A percentile compares a stretch with the other conserved stretches of the same genome.
Conservation (phyloP, 2,329 filamentous ascomycete genomes). For the Cucurbitaria berberidis region DNA sequence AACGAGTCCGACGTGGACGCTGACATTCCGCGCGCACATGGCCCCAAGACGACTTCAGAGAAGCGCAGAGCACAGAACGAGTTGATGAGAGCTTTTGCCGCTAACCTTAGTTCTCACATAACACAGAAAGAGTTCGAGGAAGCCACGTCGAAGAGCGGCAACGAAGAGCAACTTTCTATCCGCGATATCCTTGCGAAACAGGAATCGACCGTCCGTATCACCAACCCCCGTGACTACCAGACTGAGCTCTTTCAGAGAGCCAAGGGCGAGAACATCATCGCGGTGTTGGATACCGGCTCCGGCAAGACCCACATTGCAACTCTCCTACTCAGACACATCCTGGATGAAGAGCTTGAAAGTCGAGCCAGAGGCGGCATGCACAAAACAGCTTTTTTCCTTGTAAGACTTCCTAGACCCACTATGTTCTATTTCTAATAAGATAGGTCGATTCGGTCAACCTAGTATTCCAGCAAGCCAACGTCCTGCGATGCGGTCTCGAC, state of each 20-base stretch:
- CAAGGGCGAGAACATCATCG: conserved; percentile 84
- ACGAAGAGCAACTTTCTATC: conserved; percentile 59
- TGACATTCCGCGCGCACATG: conserved; percentile 27
- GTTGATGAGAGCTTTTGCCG: conserved; percentile 51
- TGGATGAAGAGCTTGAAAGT: conserved; percentile 78
- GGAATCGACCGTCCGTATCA: conserved; percentile 66
- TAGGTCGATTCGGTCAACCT: conserved; percentile 85
- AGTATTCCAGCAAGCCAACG: conserved; percentile 86
- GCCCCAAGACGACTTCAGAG: conserved; percentile 40
- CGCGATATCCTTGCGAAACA: conserved; percentile 61
- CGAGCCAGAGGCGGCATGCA: conserved; percentile 65
- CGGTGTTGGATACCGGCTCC: conserved; percentile 92
- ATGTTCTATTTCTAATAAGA: neutral
- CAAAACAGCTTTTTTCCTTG: conserved; percentile 84
- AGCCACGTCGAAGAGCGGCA: conserved; percentile 39
- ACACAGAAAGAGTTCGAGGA: conserved; percentile 49
- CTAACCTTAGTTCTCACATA: conserved; percentile 52
- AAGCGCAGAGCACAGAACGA: conserved; percentile 51
- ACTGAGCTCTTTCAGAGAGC: conserved; percentile 88
- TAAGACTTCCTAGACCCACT: conserved; percentile 38
- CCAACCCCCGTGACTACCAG: conserved; percentile 87
- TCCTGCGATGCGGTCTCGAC: conserved; percentile 81
- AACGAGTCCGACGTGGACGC: conserved; percentile 34
- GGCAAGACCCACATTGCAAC: conserved; percentile 97
- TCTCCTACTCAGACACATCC: conserved; percentile 75